These are phyloP conservation scores for Syzygium syzygioides DNA, from an alignment of 441 rosid species.

Conservation along the genomic window DNA sequence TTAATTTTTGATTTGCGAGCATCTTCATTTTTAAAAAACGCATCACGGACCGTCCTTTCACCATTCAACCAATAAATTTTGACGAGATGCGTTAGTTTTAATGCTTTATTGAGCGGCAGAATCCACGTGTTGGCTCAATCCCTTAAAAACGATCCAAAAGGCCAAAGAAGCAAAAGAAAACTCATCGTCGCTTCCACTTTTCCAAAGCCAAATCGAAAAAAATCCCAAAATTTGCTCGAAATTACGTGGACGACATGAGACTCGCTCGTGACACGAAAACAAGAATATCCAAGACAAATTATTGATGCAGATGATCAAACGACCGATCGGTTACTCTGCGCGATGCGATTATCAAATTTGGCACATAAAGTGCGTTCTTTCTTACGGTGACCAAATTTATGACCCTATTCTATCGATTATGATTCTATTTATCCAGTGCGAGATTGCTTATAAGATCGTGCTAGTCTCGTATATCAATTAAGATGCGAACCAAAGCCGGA, in stretches of 20 bases:
- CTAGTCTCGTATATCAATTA: not conserved
- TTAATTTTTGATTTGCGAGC: too few relatives aligned
- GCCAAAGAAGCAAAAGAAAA: not conserved
- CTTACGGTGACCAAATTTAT: fast-evolving
- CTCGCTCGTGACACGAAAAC: not conserved
- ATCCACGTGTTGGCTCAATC: not conserved
- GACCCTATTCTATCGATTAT: fast-evolving
- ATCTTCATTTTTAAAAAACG: too few relatives aligned
- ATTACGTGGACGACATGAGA: not conserved
- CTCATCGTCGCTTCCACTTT: not conserved
- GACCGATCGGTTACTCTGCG: not conserved
- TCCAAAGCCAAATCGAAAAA: not conserved
- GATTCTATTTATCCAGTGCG: not conserved
- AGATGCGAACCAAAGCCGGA: not conserved
- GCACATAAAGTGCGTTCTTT: not conserved
- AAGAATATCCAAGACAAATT: not conserved
- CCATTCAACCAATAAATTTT: not conserved
- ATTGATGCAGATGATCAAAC: fast-evolving
- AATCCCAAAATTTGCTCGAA: not conserved
- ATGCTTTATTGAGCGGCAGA: not conserved
- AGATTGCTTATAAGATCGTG: not conserved
- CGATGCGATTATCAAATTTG: too few relatives aligned
- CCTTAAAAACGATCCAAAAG: not conserved
- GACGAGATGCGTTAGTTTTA: not conserved
- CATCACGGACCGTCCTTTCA: too few relatives aligned